Conservation (phyloP, 1,284 basidiomycete species). For the Leccinum pseudoinsigne region DNA sequence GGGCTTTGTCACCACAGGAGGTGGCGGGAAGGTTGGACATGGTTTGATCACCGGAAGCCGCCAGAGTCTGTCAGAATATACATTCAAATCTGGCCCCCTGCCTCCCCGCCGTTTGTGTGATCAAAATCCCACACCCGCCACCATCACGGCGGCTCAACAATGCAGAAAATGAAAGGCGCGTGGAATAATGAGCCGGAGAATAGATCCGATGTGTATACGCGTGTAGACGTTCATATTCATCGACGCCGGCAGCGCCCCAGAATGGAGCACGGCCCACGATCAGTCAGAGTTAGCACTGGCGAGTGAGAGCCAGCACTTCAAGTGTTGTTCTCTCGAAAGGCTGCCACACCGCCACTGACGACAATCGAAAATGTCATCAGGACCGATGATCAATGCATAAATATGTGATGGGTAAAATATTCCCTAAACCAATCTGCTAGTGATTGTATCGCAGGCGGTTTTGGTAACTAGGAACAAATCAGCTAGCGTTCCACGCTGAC, state of each 20-base stretch:
- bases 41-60: slow-evolving; percentile 19
- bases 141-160: slow-evolving; percentile 12
- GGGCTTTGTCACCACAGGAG: background rate
- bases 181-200: slow-evolving; percentile 1
- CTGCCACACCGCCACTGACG: slow-evolving; percentile 13
- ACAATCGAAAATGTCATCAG: slow-evolving; percentile 14
- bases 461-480: slow-evolving; percentile 1
- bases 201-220: background rate
- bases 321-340: slow-evolving; percentile 4
- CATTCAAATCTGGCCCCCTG: background rate
- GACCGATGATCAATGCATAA: background rate
- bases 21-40: background rate
- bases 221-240: slow-evolving; percentile 14
- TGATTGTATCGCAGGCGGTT: slow-evolving; percentile 6
- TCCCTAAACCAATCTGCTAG: background rate
- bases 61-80: background rate
- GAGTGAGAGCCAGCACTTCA: background rate
- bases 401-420: background rate
- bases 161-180: slow-evolving; percentile 23
- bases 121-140: slow-evolving; percentile 3
- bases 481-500: background rate
- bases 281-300: background rate
- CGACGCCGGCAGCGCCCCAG: background rate
- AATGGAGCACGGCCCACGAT: slow-evolving; percentile 4
- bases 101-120: background rate